phyloP scores from a whole-genome alignment of 768 basidiomycete species.

The Serendipita sp. region DNA sequence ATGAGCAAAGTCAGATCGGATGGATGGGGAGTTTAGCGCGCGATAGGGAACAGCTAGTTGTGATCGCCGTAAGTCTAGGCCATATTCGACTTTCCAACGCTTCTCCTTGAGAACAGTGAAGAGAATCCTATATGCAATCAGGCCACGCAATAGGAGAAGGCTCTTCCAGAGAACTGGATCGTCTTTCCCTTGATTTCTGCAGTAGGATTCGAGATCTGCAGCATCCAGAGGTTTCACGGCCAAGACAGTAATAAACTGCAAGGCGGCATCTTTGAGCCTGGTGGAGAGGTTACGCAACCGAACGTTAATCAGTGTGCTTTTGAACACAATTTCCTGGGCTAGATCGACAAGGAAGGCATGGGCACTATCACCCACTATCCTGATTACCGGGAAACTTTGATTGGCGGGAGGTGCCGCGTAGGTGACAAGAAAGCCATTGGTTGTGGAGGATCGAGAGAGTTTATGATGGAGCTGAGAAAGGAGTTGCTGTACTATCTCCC shows the following conservation, averaged over 20 bases:
- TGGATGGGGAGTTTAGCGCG: conserved; percentile 31
- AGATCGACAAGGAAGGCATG: conserved; percentile 12
- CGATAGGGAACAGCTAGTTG: conserved; percentile 35
- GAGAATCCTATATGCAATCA: conserved; percentile 28
- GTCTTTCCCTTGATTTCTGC: conserved; percentile 6
- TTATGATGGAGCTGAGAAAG: conserved; percentile 11
- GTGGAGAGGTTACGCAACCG: background rate
- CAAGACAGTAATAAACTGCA: conserved; percentile 15
- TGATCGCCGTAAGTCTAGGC: conserved; percentile 26
- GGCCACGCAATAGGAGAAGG: conserved; percentile 29
- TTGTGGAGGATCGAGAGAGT: no score
- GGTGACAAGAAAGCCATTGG: no score
- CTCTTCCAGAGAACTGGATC: background rate
- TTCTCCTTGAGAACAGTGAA: conserved; percentile 21
- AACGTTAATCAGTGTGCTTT: conserved; percentile 11
- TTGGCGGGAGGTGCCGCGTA: background rate
- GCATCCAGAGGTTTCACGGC: background rate
- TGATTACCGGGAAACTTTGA: background rate
- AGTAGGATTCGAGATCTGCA: conserved; percentile 9
- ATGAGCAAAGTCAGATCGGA: conserved; percentile 34
- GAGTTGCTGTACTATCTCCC: conserved; percentile 26
- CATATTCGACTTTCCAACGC: conserved; percentile 38
- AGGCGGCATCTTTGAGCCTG: conserved; percentile 11
- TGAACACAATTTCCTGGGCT: conserved; percentile 11
- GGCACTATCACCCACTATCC: background rate